Conservation (phyloP, 805 yeast genomes). For the Kluyveromyces lactis region DNA sequence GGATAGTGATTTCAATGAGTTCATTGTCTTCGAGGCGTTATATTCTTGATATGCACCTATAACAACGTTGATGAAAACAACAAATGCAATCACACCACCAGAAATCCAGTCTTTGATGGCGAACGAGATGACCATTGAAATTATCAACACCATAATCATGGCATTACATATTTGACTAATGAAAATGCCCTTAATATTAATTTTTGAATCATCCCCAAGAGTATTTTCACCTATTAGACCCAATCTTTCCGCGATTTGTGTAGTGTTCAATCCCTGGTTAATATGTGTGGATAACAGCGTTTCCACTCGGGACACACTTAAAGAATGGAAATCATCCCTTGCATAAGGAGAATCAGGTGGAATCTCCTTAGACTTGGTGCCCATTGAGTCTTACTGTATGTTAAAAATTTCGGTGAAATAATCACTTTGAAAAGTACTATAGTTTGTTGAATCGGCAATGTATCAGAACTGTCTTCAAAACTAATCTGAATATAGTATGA, state of each 20-base stretch:
- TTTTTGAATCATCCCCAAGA: constrained; percentile 71
- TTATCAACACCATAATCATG: constrained; percentile 76
- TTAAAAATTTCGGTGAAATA: too few relatives aligned
- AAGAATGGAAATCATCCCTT: constrained; percentile 50
- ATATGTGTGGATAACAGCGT: constrained; percentile 53
- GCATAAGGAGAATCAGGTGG: constrained; percentile 29
- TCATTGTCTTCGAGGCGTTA: constrained; percentile 87
- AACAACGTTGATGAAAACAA: constrained; percentile 82
- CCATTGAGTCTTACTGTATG: background rate
- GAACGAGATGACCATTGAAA: constrained; percentile 79
- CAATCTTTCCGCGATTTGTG: constrained; percentile 62
- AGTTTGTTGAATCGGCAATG: too few relatives aligned
- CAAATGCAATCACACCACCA: constrained; percentile 84
- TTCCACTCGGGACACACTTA: constrained; percentile 54
- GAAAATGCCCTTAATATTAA: constrained; percentile 57
- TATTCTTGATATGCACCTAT: constrained; percentile 97
- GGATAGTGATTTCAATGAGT: constrained; percentile 83
- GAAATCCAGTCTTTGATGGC: constrained; percentile 92
- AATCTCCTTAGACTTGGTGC: background rate
- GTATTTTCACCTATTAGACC: constrained; percentile 73
- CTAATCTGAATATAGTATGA: too few relatives aligned
- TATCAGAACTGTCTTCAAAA: too few relatives aligned
- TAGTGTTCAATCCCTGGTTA: constrained; percentile 50
- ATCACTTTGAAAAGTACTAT: too few relatives aligned
- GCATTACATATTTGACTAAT: constrained; percentile 88